Conservation (phyloP, 2,329 filamentous ascomycete species). For the Cladosporium phlei region DNA sequence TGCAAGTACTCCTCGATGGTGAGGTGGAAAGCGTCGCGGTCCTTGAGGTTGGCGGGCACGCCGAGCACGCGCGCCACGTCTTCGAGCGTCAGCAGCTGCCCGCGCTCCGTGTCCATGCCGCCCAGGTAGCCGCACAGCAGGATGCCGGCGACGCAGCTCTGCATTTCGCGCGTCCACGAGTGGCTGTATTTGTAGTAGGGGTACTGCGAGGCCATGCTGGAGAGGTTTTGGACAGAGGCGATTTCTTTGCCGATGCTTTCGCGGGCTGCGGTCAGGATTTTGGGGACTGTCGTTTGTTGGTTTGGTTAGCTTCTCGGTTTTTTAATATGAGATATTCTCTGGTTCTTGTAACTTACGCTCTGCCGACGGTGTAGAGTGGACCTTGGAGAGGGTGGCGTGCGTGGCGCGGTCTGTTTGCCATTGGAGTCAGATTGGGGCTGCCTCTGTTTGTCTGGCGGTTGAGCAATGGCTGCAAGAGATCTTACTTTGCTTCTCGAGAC, state of each 20-base stretch:
- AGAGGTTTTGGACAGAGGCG: conserved; percentile 64
- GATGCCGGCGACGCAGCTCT: conserved; percentile 65
- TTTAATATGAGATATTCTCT: not conserved
- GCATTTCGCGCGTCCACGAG: conserved; percentile 78
- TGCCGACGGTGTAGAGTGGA: conserved; percentile 75
- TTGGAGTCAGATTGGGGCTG: not conserved
- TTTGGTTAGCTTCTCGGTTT: not conserved
- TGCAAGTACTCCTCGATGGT: conserved; percentile 97
- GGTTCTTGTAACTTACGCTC: conserved; percentile 46
- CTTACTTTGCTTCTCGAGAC: conserved; percentile 69
- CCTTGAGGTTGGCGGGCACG: conserved; percentile 91
- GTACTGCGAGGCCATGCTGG: conserved; percentile 70
- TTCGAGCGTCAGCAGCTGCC: conserved; percentile 76
- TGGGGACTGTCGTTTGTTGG: conserved; percentile 51
- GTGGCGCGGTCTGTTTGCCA: conserved; percentile 60
- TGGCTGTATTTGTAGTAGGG: conserved; percentile 98
- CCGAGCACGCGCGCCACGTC: conserved; percentile 75
- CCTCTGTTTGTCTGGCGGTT: not conserved
- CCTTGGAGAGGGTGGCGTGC: conserved; percentile 78
- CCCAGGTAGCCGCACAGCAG: conserved; percentile 72
- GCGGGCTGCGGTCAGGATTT: conserved; percentile 66
- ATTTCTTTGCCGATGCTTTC: conserved; percentile 67
- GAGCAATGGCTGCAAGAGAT: not conserved
- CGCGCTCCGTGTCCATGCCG: conserved; percentile 53
- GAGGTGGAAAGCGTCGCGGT: conserved; percentile 81